These are phyloP conservation scores for Aureobasidium leucospermi DNA, from an alignment of 2,329 filamentous ascomycete species.

Conservation along the genomic window DNA sequence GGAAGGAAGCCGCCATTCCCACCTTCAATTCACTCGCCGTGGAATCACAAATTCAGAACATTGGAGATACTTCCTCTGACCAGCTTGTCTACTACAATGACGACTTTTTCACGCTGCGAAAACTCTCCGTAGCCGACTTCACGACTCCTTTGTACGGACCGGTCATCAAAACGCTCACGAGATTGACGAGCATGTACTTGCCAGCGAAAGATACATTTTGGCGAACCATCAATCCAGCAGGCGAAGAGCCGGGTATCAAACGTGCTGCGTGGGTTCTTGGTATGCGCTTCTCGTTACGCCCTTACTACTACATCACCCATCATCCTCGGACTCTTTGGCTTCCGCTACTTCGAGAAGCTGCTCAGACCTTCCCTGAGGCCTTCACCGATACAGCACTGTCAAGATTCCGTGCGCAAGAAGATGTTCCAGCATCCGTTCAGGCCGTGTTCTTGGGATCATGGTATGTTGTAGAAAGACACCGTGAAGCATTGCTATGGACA, in stretches of 20 bases:
- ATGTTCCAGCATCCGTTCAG: not conserved
- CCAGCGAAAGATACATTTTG: not conserved
- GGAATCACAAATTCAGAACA: not conserved
- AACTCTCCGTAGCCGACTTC: not conserved
- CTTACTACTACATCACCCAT: not conserved
- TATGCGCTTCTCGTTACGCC: not conserved
- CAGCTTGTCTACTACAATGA: not conserved
- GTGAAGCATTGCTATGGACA: not conserved
- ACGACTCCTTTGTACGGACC: not conserved
- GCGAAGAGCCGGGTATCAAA: not conserved
- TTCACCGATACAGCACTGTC: not conserved
- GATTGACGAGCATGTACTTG: not conserved
- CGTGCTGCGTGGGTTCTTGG: not conserved
- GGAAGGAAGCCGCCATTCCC: not conserved
- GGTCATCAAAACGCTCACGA: not conserved
- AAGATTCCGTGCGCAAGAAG: not conserved
- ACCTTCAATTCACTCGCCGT: not conserved
- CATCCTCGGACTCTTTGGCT: not conserved
- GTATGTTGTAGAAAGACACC: not conserved
- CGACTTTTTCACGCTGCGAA: not conserved
- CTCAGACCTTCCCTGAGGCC: not conserved
- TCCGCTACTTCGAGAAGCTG: not conserved
- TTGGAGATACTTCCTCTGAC: not conserved
- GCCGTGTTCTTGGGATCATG: not conserved
- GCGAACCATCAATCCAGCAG: not conserved